Conservation (phyloP, 169 alveolate genomes). For the Babesia gibsoni region DNA sequence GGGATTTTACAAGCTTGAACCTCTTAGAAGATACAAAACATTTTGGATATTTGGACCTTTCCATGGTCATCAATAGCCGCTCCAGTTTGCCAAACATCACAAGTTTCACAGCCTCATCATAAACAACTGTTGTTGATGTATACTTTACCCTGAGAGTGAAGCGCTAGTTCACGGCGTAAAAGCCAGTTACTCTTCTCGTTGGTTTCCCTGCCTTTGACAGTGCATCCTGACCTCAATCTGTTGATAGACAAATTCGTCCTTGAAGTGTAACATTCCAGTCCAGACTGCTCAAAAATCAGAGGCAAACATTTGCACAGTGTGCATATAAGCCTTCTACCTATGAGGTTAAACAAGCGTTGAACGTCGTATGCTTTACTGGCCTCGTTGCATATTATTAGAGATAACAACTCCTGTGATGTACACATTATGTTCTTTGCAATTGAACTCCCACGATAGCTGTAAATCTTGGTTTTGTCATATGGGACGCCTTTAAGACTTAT, state of each 20-base stretch:
- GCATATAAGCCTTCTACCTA: slow-evolving; percentile 16
- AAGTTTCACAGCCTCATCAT: slow-evolving; percentile 14
- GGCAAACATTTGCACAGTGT: slow-evolving; percentile 7
- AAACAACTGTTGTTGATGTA: background rate
- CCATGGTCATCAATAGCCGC: background rate
- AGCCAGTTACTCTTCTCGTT: too few relatives aligned
- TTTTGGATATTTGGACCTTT: background rate
- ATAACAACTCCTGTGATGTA: slow-evolving; percentile 9
- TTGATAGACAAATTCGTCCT: slow-evolving; percentile 1
- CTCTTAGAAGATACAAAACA: too few relatives aligned
- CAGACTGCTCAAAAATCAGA: background rate
- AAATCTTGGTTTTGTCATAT: background rate
- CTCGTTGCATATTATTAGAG: background rate
- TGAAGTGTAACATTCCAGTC: background rate
- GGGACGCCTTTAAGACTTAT: background rate
- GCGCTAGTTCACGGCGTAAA: background rate
- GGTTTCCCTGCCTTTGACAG: too few relatives aligned
- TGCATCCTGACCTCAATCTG: background rate
- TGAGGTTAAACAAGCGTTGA: slow-evolving; percentile 11
- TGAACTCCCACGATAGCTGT: background rate
- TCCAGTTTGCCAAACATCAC: slow-evolving; percentile 17
- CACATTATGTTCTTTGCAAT: slow-evolving; percentile 3
- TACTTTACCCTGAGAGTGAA: slow-evolving; percentile 8
- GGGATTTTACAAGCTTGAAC: too few relatives aligned
- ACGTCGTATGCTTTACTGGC: slow-evolving; percentile 1